Evolutionary conservation across 306 rosid species (phyloP), one percentile per base, ranked within the genome.

Genomic region (Hippophae tibetana): DNA sequence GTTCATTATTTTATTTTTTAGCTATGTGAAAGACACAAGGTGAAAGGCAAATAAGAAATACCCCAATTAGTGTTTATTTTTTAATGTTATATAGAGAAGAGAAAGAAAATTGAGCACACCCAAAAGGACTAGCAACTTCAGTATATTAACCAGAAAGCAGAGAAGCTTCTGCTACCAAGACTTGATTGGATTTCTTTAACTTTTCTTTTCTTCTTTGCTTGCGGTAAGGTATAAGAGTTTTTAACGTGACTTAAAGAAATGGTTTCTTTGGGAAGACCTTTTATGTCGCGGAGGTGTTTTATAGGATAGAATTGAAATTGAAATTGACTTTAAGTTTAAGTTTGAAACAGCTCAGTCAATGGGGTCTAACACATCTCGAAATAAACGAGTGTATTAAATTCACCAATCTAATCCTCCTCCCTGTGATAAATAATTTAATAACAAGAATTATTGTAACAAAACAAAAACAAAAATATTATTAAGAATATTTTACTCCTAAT

Each of bases 1-100:
- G 60, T 23, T 62, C 95, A 84, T 87, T 1, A 45, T 47, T 63
- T 49, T 49, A 14, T 31, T 49, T 3, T 49, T 18, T 11, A 49
- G 53, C 53, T 23, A 49, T 31, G 38, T 31, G 38, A 2, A 49
- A 12, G 23, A 49, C 53, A 49, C 14, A 64, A 60, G 47, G 43
- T 13, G 9, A 13, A 45, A 13, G 31, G 50, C 51, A 9, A 9
- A 52, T 43, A 9, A 42, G 42, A 26, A 44, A 25, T 40, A 62
- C 54, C 54, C 43, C 10, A 7, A 31, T 9, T n/a, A 49, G 12
- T 31, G 41, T 23, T 18, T 6, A 45, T 45, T 13, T 5, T 2
- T 47, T 5, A 0, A 13, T 47, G 50, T 47, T 47, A 9, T 10
- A 9, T 47, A 47, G 3, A 47, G 10, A 47, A 5, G 6, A 45